Percentiles rank a stretch among this genome's conserved stretches.
Evolutionary conservation across 78 protist genomes (phyloP).

Genomic region (Polysphondylium violaceum): DNA sequence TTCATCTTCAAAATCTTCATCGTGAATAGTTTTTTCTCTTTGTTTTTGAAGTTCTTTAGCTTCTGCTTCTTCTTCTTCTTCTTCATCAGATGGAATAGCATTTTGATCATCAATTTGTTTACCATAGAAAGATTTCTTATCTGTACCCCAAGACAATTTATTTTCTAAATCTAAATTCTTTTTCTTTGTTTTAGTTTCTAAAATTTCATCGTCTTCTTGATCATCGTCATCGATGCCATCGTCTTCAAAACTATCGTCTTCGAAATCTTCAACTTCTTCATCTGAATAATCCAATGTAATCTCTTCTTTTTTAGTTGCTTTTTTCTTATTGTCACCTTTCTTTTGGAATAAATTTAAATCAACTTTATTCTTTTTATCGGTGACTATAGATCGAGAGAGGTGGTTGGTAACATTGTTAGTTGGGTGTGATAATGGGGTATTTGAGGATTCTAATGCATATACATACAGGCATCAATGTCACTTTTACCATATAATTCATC

Average conservation of each 20-base stretch:
- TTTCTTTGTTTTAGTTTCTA: slow-evolving; percentile 8
- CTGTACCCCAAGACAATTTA: slow-evolving; percentile 66
- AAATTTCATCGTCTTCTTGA: slow-evolving; percentile 49
- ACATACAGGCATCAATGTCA: slow-evolving; percentile 65
- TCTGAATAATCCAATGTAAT: slow-evolving; percentile 31
- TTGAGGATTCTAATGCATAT: too few relatives aligned
- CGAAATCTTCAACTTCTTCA: slow-evolving; percentile 76
- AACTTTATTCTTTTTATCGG: slow-evolving; percentile 19
- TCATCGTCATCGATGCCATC: slow-evolving; percentile 20
- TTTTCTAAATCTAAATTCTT: slow-evolving; percentile 25
- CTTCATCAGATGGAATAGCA: slow-evolving; percentile 23
- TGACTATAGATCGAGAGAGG: slow-evolving; percentile 3
- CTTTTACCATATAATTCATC: slow-evolving; percentile 56
- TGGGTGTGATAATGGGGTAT: background rate
- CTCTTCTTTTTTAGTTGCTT: background rate
- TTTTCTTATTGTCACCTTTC: slow-evolving; percentile 11
- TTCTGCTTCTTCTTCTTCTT: slow-evolving; percentile 79
- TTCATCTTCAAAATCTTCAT: slow-evolving; percentile 63
- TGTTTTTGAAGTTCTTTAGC: slow-evolving; percentile 37
- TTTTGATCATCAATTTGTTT: background rate
- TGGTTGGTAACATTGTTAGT: background rate
- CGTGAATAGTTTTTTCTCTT: slow-evolving; percentile 20
- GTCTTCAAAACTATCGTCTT: background rate
- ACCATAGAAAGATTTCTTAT: slow-evolving; percentile 20
- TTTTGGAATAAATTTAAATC: slow-evolving; percentile 5